Conservation (phyloP, 768 basidiomycete genomes). For the Naganishia vaughanmartiniae region DNA sequence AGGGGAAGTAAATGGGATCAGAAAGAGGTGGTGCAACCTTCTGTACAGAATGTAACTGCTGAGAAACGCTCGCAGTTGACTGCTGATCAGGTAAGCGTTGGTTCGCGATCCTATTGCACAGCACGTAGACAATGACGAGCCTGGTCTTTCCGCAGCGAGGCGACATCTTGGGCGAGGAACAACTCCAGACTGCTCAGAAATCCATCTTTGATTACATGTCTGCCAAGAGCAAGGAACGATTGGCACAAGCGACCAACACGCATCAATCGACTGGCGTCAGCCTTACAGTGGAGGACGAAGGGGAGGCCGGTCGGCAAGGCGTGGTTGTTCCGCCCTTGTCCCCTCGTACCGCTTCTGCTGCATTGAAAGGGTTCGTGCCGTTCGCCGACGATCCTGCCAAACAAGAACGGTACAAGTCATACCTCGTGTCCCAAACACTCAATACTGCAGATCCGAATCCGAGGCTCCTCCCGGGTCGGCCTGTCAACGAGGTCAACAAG, state of each 20-base stretch:
- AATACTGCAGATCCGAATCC: slow-evolving; percentile 56
- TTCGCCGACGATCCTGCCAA: slow-evolving; percentile 68
- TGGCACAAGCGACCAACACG: slow-evolving; percentile 53
- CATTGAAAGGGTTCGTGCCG: slow-evolving; percentile 83
- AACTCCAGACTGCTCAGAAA: slow-evolving; percentile 60
- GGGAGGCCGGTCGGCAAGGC: slow-evolving; percentile 50
- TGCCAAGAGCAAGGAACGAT: slow-evolving; percentile 80
- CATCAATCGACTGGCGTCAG: slow-evolving; percentile 29
- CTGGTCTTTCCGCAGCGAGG: slow-evolving; percentile 63
- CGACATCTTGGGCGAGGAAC: slow-evolving; percentile 74
- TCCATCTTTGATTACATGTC: slow-evolving; percentile 96
- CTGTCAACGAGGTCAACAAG: slow-evolving; percentile 67
- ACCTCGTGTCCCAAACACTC: slow-evolving; percentile 69
- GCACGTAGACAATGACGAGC: not conserved
- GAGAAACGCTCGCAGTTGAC: slow-evolving; percentile 59
- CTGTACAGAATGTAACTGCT: slow-evolving; percentile 50
- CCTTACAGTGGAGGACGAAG: slow-evolving; percentile 35
- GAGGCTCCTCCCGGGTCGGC: slow-evolving; percentile 61
- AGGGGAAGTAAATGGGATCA: slow-evolving; percentile 41
- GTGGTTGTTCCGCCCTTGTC: slow-evolving; percentile 64
- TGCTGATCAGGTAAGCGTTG: slow-evolving; percentile 66
- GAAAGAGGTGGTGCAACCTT: slow-evolving; percentile 30
- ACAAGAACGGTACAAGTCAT: slow-evolving; percentile 79
- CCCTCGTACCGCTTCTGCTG: slow-evolving; percentile 77
- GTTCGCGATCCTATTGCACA: not conserved